Base-by-base conservation (phyloP, 2,329 filamentous ascomycete genomes). In the Pseudopithomyces maydicus region DNA sequence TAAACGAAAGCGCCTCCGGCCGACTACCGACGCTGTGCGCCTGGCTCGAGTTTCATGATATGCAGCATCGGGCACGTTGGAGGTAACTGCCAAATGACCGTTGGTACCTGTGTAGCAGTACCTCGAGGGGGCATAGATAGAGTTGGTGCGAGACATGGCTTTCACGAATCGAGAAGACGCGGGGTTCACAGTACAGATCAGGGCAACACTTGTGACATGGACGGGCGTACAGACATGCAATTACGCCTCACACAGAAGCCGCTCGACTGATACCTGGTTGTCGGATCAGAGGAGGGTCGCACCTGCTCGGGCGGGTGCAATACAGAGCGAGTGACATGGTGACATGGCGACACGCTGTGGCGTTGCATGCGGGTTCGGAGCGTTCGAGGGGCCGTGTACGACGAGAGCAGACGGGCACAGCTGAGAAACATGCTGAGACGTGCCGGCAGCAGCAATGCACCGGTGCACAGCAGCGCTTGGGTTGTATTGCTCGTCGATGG, bases 211-310 rank as follows among this genome's bases (percentile, higher is more conserved):
- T 62, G 62, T 59, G 54, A 47, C 51, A 55, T 62, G 35, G 46
- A 45, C 22, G 12, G 19, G 47, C 47, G 58, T 58, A 69, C 65
- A 65, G 58, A 54, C 67, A 70, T 70, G 68, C 61, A 68, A 49
- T 67, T 58, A 63, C 67, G 69, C 68, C 65, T 72, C 57, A 68
- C 68, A 72, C 65, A 66, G n/a, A 68, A 64, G 64, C 69, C 65
- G 66, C 70, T 72, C 39, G 54, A 51, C 62, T 51, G 57, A 36
- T 61, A 72, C 73, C 73, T 61, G 73, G 73, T 74, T 66, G 57
- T 63, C 64, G 73, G 73, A 66, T 64, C 50, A 57, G 61, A 33
- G 57, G 66, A 60, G 59, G 63, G 72, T 74, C 56, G 63, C 65
- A 73, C 70, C 29, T 57, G 61, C 55, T 42, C 57, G 47, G 59